These are phyloP conservation scores for Pontederia paniculata DNA, from an alignment of 176 grass and related monocot species.

Conservation along the genomic window DNA sequence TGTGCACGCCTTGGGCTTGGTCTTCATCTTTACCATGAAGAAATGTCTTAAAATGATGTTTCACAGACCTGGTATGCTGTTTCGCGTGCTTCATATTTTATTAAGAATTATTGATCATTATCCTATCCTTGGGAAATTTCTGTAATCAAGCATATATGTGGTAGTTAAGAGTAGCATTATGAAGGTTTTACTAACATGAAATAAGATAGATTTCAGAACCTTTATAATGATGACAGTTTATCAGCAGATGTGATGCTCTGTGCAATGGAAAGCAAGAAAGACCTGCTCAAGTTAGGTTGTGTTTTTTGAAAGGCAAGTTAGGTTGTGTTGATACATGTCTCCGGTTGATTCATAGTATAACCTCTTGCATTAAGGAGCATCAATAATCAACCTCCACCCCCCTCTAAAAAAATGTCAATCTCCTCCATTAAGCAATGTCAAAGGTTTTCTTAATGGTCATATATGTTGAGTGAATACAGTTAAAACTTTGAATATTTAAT, in stretches of 20 bases:
- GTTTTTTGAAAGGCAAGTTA: too few relatives aligned
- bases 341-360: too few relatives aligned
- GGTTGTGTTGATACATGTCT: too few relatives aligned
- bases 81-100: conserved; percentile 2
- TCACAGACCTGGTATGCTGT: conserved; percentile 25
- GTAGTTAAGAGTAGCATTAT: neutral
- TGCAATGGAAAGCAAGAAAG: too few relatives aligned
- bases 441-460: too few relatives aligned
- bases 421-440: too few relatives aligned
- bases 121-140: conserved; percentile 10
- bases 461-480: too few relatives aligned
- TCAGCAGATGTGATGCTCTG: conserved; percentile 1
- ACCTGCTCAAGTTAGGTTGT: too few relatives aligned
- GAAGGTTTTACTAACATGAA: conserved; percentile 16
- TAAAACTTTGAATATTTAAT: too few relatives aligned
- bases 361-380: too few relatives aligned
- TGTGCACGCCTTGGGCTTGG: conserved; percentile 90
- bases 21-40: conserved; percentile 96
- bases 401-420: too few relatives aligned
- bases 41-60: conserved; percentile 36
- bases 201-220: conserved; percentile 11
- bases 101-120: conserved; percentile 2
- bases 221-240: conserved; percentile 32
- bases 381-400: too few relatives aligned
- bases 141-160: neutral